Evolutionary conservation across 2,329 filamentous ascomycete species (phyloP).

Genomic region (Leptodontidium sp.): DNA sequence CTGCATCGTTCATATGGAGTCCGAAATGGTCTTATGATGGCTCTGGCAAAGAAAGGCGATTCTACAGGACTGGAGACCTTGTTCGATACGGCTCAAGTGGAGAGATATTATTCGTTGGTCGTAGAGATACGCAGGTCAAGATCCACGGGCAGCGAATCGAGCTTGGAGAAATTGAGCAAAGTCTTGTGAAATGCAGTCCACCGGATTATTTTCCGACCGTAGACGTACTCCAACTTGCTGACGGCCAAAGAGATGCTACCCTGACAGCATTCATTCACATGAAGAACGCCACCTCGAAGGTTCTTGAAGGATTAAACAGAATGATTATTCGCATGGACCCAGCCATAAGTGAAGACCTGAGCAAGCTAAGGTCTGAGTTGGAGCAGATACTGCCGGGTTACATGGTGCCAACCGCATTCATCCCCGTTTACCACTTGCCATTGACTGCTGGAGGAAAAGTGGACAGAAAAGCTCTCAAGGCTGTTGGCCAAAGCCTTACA

Average conservation of each 20-base stretch:
- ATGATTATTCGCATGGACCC: not conserved
- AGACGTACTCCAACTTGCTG: constrained; percentile 8
- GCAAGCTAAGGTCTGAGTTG: constrained; percentile 7
- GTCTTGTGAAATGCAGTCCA: constrained; percentile 37
- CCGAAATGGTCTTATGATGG: constrained; percentile 41
- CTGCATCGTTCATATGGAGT: constrained; percentile 47
- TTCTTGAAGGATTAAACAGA: not conserved
- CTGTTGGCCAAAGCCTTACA: constrained; percentile 3
- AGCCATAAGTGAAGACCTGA: not conserved
- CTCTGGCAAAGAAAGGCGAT: constrained; percentile 29
- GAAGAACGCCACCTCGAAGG: not conserved
- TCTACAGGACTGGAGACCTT: constrained; percentile 68
- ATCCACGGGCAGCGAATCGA: constrained; percentile 37
- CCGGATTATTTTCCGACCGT: not conserved
- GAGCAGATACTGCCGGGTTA: constrained; percentile 15
- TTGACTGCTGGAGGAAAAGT: constrained; percentile 17
- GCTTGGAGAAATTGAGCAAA: constrained; percentile 35
- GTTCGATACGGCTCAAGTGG: constrained; percentile 62
- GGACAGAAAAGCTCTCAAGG: constrained; percentile 17
- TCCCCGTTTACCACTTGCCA: constrained; percentile 4
- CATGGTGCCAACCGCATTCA: constrained; percentile 21
- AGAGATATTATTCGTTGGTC: constrained; percentile 62
- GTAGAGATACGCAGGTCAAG: constrained; percentile 71
- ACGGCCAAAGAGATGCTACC: constrained; percentile 6
- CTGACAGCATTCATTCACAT: constrained; percentile 47